Evolutionary conservation across 148 eudicot genomes (phyloP).

Genomic region (Cornus kousa): DNA sequence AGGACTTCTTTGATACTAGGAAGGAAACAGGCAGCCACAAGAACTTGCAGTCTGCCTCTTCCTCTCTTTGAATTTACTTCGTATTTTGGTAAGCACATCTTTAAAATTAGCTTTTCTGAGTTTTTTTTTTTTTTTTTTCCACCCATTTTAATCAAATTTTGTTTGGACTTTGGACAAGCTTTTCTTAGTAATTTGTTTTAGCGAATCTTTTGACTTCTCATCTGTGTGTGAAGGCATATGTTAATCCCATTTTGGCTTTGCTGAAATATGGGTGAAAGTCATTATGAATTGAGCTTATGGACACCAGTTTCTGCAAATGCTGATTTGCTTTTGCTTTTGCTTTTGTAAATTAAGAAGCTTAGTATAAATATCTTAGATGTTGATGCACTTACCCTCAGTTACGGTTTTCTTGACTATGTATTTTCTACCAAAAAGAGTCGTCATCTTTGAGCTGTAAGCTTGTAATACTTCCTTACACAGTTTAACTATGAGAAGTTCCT

Average conservation of each 20-base stretch:
- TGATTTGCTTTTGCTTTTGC: neutral
- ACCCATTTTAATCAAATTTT: neutral
- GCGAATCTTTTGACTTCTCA: neutral
- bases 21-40: constrained; percentile 19
- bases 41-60: constrained; percentile 51
- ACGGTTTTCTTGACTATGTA: too few species aligned
- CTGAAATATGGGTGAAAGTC: too few species aligned
- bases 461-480: too few species aligned
- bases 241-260: too few species aligned
- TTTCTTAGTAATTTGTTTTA: neutral
- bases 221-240: neutral
- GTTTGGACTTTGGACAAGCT: neutral
- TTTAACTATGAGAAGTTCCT: too few species aligned
- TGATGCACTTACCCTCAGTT: neutral
- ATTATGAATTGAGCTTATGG: too few species aligned
- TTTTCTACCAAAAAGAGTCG: too few species aligned
- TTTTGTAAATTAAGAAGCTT: neutral
- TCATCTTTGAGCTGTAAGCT: too few species aligned
- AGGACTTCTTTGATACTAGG: constrained; percentile 65
- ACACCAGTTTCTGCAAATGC: too few species aligned
- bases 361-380: neutral
- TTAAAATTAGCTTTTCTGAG: constrained; percentile 1
- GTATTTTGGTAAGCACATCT: constrained; percentile 3
- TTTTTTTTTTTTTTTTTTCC: neutral
- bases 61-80: constrained; percentile 12